These are phyloP conservation scores for Sanghuangporus baumii DNA, from an alignment of 1,284 basidiomycete genomes.

Conservation along the genomic window DNA sequence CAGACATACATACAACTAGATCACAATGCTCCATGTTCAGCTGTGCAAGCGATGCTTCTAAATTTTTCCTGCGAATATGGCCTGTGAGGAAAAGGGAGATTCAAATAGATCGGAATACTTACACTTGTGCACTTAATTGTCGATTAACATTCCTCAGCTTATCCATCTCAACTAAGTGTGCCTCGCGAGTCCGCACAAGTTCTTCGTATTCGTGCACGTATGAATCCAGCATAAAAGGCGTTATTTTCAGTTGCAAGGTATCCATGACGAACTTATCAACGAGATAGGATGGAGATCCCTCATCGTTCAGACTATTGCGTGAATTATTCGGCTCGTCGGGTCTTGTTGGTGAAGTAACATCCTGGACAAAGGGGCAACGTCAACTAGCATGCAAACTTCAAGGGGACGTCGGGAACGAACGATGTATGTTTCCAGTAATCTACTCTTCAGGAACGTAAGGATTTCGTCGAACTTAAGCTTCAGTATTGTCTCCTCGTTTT, in stretches of 20 bases:
- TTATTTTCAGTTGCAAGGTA: conserved; percentile 77
- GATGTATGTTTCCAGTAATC: conserved; percentile 80
- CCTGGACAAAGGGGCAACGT: background rate
- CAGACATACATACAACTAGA: conserved; percentile 46
- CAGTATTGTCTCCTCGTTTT: conserved; percentile 80
- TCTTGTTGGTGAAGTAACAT: background rate
- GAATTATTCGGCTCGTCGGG: conserved; percentile 16
- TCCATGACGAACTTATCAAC: conserved; percentile 84
- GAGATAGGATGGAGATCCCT: conserved; percentile 38
- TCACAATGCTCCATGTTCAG: conserved; percentile 78
- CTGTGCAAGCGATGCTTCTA: conserved; percentile 74
- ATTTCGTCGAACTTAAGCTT: conserved; percentile 87
- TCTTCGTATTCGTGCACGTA: conserved; percentile 88
- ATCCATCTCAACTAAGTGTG: conserved; percentile 79
- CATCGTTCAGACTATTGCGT: conserved; percentile 10
- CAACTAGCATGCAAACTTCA: background rate
- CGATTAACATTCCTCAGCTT: conserved; percentile 74
- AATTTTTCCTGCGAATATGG: conserved; percentile 52
- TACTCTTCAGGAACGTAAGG: conserved; percentile 72
- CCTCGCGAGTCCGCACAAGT: conserved; percentile 57
- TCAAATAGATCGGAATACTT: conserved; percentile 28
- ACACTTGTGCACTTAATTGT: conserved; percentile 75
- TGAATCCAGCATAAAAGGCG: conserved; percentile 87
- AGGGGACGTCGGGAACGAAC: conserved; percentile 28
- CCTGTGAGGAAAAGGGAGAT: conserved; percentile 7